A percentile compares a stretch with the other conserved stretches of the same genome.
Conservation (phyloP, 2,329 filamentous ascomycete genomes). For the Apiospora aurea region DNA sequence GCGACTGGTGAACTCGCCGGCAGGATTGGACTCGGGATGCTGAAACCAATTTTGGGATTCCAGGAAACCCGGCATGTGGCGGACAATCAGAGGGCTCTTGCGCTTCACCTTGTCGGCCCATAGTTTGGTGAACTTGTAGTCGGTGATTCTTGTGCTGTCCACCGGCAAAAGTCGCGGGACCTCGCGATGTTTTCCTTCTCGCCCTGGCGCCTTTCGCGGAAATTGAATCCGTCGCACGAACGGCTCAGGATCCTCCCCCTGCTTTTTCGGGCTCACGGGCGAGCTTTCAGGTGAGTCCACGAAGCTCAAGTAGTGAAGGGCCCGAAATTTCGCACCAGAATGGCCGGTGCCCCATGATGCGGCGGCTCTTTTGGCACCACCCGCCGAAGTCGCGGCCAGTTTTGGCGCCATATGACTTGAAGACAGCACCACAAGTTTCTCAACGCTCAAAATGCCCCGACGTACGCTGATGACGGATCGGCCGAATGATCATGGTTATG, state of each 20-base stretch:
- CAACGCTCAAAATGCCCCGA: background rate
- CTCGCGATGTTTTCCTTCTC: background rate
- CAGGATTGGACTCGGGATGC: constrained; percentile 2
- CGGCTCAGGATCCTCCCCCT: background rate
- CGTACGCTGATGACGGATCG: background rate
- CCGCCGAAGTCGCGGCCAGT: background rate
- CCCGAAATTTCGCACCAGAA: background rate
- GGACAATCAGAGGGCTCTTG: background rate
- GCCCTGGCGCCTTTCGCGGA: background rate
- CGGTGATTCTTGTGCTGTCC: background rate
- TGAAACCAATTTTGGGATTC: constrained; percentile 19
- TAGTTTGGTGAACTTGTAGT: constrained; percentile 3
- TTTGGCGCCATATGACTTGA: background rate
- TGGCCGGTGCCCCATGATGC: background rate
- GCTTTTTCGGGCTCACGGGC: background rate
- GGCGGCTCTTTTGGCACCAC: background rate
- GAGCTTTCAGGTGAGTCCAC: background rate
- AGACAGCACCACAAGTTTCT: background rate
- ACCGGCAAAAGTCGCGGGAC: background rate
- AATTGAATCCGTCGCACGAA: background rate
- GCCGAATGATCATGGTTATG: background rate
- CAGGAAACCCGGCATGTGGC: constrained; percentile 15
- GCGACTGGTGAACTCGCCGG: background rate
- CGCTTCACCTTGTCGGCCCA: constrained; percentile 1
- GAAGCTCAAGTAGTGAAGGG: background rate